Conservation (phyloP, 768 basidiomycete genomes). For the Tricholoma flavovirens region DNA sequence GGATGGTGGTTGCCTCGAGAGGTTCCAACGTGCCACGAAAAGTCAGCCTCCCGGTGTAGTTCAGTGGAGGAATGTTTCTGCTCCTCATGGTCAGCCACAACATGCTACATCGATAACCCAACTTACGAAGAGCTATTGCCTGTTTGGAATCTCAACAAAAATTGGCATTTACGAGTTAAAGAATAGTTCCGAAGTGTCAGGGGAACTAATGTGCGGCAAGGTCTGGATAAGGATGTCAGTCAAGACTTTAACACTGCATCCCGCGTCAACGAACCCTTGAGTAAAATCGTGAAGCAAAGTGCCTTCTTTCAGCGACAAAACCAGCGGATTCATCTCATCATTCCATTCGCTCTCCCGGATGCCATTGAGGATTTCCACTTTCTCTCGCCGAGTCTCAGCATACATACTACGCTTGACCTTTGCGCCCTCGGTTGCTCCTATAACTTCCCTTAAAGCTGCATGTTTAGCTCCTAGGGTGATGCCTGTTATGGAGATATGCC, state of each 20-base stretch:
- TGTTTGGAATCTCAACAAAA: slow-evolving; percentile 42
- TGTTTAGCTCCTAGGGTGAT: slow-evolving; percentile 64
- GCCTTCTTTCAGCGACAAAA: slow-evolving; percentile 42
- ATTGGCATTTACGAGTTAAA: slow-evolving; percentile 51
- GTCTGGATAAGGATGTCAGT: slow-evolving; percentile 31
- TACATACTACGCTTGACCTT: slow-evolving; percentile 84
- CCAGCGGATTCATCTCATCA: slow-evolving; percentile 68
- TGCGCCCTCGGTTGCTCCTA: slow-evolving; percentile 52
- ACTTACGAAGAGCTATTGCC: slow-evolving; percentile 13
- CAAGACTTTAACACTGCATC: not conserved
- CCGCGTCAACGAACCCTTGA: slow-evolving; percentile 48
- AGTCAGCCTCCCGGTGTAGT: slow-evolving; percentile 62
- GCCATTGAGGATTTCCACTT: slow-evolving; percentile 56
- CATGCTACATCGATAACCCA: not conserved
- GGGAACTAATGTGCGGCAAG: slow-evolving; percentile 45
- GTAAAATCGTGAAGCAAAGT: slow-evolving; percentile 59
- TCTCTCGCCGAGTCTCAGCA: slow-evolving; percentile 81
- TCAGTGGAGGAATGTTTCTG: slow-evolving; percentile 43
- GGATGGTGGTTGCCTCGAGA: slow-evolving; percentile 35
- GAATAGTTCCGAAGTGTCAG: slow-evolving; percentile 73
- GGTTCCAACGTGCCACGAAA: slow-evolving; percentile 57
- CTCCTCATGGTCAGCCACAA: not conserved
- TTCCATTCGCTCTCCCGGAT: slow-evolving; percentile 74
- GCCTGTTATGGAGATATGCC: slow-evolving; percentile 54
- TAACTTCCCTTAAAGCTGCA: slow-evolving; percentile 54